These are phyloP conservation scores for Epichloe bromicola DNA, from an alignment of 2,329 filamentous ascomycete genomes.

Conservation along the genomic window DNA sequence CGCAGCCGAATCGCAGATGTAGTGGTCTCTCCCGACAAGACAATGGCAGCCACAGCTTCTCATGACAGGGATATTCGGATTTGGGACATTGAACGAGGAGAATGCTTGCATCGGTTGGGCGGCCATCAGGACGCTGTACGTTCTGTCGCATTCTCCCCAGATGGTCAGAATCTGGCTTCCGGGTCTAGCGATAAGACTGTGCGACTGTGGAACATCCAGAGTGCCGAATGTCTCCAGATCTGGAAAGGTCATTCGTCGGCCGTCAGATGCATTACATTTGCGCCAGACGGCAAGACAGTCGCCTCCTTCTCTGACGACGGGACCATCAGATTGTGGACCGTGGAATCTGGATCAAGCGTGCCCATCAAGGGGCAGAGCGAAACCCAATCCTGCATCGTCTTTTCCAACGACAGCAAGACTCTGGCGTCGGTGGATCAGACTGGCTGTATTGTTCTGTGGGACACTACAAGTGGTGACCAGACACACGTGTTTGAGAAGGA, in stretches of 20 bases:
- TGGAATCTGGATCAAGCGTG: conserved; percentile 4
- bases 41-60: conserved; percentile 6
- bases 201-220: conserved; percentile 3
- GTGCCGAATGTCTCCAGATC: conserved; percentile 7
- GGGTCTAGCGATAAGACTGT: conserved; percentile 6
- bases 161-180: conserved; percentile 5
- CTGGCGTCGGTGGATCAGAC: conserved; percentile 8
- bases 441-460: conserved; percentile 9
- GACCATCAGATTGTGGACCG: conserved; percentile 10
- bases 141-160: conserved; percentile 4
- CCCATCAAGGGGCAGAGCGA: conserved; percentile 10
- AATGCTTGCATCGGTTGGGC: conserved; percentile 2
- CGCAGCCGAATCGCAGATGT: conserved; percentile 6
- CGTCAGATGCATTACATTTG: conserved; percentile 9
- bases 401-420: conserved; percentile 8
- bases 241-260: conserved; percentile 9
- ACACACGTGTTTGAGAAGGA: conserved; percentile 2
- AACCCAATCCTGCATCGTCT: conserved; percentile 6
- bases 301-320: conserved; percentile 10
- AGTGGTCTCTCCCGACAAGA: conserved; percentile 6
- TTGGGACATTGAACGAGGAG: conserved; percentile 6
- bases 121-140: conserved; percentile 5
- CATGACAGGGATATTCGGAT: conserved; percentile 6
- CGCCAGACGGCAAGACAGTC: conserved; percentile 9
- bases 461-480: conserved; percentile 3